Conservation (phyloP, 352 stramenopile genomes). For the Globisporangium abappressorium region DNA sequence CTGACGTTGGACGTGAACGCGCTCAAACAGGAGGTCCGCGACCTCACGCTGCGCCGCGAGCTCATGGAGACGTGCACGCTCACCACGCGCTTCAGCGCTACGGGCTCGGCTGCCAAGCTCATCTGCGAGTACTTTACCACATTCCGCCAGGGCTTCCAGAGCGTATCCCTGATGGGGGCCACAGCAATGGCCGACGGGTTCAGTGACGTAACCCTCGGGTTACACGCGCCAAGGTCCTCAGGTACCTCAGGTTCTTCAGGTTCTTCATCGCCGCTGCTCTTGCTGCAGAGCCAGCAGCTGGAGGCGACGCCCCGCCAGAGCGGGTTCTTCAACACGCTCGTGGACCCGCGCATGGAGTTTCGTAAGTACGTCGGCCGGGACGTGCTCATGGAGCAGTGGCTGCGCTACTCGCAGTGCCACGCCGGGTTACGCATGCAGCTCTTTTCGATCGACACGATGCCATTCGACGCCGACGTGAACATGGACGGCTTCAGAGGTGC, state of each 20-base stretch:
- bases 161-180: background rate
- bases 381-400: constrained; percentile 22
- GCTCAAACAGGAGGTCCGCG: constrained; percentile 24
- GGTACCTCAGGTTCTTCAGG: background rate
- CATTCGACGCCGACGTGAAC: background rate
- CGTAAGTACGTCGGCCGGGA: constrained; percentile 9
- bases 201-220: background rate
- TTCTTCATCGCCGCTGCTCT: background rate
- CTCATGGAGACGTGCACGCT: constrained; percentile 12
- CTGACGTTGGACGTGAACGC: constrained; percentile 28
- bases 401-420: constrained; percentile 21
- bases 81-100: constrained; percentile 9
- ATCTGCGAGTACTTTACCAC: constrained; percentile 25
- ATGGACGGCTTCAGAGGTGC: background rate
- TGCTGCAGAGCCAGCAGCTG: constrained; percentile 6
- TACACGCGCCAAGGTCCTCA: background rate
- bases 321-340: constrained; percentile 12
- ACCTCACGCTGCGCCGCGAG: constrained; percentile 20
- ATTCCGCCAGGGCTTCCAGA: constrained; percentile 22
- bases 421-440: constrained; percentile 14
- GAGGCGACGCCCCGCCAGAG: constrained; percentile 12
- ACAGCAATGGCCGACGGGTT: background rate
- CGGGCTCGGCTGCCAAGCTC: constrained; percentile 10
- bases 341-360: constrained; percentile 20
- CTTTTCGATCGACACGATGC: background rate